phyloP scores from a whole-genome alignment of 768 basidiomycete genomes.

The Candolleomyces eurysporus region DNA sequence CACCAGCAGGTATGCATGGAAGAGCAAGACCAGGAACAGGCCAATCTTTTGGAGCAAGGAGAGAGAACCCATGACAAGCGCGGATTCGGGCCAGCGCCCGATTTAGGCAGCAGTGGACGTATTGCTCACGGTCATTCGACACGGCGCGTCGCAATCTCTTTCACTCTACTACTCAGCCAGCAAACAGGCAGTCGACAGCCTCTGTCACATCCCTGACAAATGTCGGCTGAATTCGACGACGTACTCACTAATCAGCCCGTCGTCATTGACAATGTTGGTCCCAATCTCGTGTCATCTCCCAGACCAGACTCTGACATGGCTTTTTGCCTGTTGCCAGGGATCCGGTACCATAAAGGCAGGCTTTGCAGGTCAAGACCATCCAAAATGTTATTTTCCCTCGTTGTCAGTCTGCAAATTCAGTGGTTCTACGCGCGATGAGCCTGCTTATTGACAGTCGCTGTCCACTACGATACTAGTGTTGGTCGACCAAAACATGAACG shows the following conservation, averaged over 20 bases:
- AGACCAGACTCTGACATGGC: slow-evolving; percentile 10
- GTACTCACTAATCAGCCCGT: slow-evolving; percentile 98
- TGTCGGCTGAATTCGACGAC: slow-evolving; percentile 89
- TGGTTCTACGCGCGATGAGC: slow-evolving; percentile 28
- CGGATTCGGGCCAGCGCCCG: slow-evolving; percentile 7
- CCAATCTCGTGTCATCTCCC: slow-evolving; percentile 10
- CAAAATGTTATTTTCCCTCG: slow-evolving; percentile 98
- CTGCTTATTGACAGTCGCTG: slow-evolving; percentile 18
- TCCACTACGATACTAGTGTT: slow-evolving; percentile 52
- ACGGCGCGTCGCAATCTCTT: slow-evolving; percentile 12
- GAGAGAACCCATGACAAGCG: slow-evolving; percentile 21
- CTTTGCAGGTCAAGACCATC: slow-evolving; percentile 98
- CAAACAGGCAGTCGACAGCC: slow-evolving; percentile 1
- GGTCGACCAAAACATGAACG: slow-evolving; percentile 97
- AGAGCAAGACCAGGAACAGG: not conserved
- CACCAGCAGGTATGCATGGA: not conserved
- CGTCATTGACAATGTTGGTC: slow-evolving; percentile 93
- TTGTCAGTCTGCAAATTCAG: slow-evolving; percentile 63
- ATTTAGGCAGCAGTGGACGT: not conserved
- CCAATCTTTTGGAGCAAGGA: not conserved
- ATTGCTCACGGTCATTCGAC: slow-evolving; percentile 6
- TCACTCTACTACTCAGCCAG: slow-evolving; percentile 11
- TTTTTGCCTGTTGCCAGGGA: slow-evolving; percentile 53
- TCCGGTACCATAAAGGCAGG: slow-evolving; percentile 99
- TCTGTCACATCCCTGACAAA: slow-evolving; percentile 22